Conservation (phyloP, 2,329 filamentous ascomycete genomes). For the Xylaria hypoxylon region DNA sequence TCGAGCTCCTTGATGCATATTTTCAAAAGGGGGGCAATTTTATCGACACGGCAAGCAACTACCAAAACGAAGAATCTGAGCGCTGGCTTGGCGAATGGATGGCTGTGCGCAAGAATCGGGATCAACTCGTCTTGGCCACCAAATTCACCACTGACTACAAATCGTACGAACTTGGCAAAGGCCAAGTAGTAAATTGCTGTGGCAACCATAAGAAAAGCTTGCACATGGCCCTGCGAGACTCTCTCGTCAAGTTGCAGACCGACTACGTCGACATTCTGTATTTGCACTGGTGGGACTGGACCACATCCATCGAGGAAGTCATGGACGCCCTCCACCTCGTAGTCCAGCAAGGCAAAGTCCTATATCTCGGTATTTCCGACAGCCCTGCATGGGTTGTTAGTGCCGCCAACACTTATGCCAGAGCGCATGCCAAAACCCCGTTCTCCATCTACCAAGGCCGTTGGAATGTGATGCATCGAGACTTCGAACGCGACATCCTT, state of each 20-base stretch:
- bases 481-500: slow-evolving; percentile 57
- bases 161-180: slow-evolving; percentile 52
- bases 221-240: slow-evolving; percentile 63
- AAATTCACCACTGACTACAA: slow-evolving; percentile 66
- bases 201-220: slow-evolving; percentile 72
- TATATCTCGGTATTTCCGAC: slow-evolving; percentile 57
- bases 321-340: slow-evolving; percentile 58
- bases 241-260: slow-evolving; percentile 69
- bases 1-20: slow-evolving; percentile 69
- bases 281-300: slow-evolving; percentile 60
- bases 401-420: slow-evolving; percentile 55
- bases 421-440: slow-evolving; percentile 51
- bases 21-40: slow-evolving; percentile 72
- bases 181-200: slow-evolving; percentile 56
- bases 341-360: slow-evolving; percentile 56
- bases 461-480: slow-evolving; percentile 52
- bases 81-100: slow-evolving; percentile 70
- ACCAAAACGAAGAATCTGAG: slow-evolving; percentile 69
- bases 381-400: slow-evolving; percentile 56
- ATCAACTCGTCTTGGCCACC: slow-evolving; percentile 66
- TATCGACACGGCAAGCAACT: slow-evolving; percentile 72
- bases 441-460: slow-evolving; percentile 57
- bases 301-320: slow-evolving; percentile 56
- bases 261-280: slow-evolving; percentile 64
- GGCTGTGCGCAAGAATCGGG: slow-evolving; percentile 60